Conservation (phyloP, 2,329 filamentous ascomycete species). For the Fusarium zealandicum region DNA sequence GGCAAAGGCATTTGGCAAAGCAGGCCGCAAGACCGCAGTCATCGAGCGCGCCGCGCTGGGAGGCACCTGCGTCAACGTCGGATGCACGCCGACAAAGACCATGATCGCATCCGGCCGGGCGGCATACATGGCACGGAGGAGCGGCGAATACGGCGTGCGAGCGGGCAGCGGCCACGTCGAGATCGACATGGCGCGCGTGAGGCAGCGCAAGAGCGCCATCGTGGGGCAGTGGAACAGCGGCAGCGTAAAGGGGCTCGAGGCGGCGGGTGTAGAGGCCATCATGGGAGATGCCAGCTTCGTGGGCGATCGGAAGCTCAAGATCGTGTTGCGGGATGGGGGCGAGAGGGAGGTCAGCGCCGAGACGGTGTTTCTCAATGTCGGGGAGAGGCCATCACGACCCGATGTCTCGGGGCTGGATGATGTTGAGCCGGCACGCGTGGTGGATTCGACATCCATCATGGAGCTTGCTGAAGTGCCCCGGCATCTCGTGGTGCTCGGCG, state of each 20-base stretch:
- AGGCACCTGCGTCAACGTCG: slow-evolving; percentile 63
- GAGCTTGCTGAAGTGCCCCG: slow-evolving; percentile 55
- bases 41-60: slow-evolving; percentile 58
- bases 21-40: slow-evolving; percentile 54
- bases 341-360: slow-evolving; percentile 48
- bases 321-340: slow-evolving; percentile 43
- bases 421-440: slow-evolving; percentile 46
- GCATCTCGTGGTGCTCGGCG: slow-evolving; percentile 60
- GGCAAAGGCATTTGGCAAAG: slow-evolving; percentile 54
- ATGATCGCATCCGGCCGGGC: slow-evolving; percentile 61
- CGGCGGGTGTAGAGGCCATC: slow-evolving; percentile 53
- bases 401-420: slow-evolving; percentile 48
- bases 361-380: slow-evolving; percentile 56
- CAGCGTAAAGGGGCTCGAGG: slow-evolving; percentile 51
- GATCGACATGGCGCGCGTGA: slow-evolving; percentile 57
- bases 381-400: slow-evolving; percentile 52
- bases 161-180: slow-evolving; percentile 37
- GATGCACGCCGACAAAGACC: slow-evolving; percentile 65
- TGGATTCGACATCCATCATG: slow-evolving; percentile 58
- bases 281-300: slow-evolving; percentile 55
- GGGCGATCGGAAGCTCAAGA: slow-evolving; percentile 48
- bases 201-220: slow-evolving; percentile 61
- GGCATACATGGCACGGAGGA: slow-evolving; percentile 54
- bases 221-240: slow-evolving; percentile 58
- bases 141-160: slow-evolving; percentile 55